Evolutionary conservation across 2,329 filamentous ascomycete species (phyloP), one percentile per base, ranked within the genome.

Genomic region (Sclerotinia trifoliorum): DNA sequence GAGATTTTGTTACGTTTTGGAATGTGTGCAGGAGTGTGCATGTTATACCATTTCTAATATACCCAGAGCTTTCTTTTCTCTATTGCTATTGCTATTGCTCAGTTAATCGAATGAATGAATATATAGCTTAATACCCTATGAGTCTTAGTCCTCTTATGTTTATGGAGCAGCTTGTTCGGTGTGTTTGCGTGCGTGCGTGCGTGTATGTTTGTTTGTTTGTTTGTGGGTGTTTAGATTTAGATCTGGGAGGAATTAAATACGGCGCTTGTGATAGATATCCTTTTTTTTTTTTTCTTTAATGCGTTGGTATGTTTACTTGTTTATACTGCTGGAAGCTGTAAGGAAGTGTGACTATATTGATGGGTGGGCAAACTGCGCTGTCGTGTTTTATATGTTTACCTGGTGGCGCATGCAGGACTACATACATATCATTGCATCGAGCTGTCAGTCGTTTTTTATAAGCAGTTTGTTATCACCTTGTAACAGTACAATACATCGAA

Each of bases 11-110:
- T 26, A 49, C 42, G 46, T 39, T 60, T 60, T 66, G 60, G n/a
- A 26, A 51, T 51, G 24, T 51, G 29, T 51, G 60, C 48, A 10
- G 29, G 26, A 29, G 60, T 6, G n/a, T 63, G 46, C 60, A 63
- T 63, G 4, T 35, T 49, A 61, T 48, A 49, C 29, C 44, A 58
- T 32, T 56, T 66, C 44, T 66, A 32, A 66, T 66, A 66, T 66
- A 61, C 54, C 55, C 55, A 49, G 19, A 17, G 55, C 17, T 52
- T 64, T 52, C n/a, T 52, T 66, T 61, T 32, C 44, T 48, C 32
- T 61, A 11, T 58, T 24, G 13, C 48, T 51, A 35, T 58, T 24
- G 13, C 48, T 51, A 29, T 29, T 29, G 29, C 29, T 29, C n/a
- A 7, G n/a, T 26, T 51, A 26, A 3, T 42, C 10, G 17, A 42